phyloP scores from a whole-genome alignment of 768 basidiomycete genomes.

The Lactifluus piperatus region DNA sequence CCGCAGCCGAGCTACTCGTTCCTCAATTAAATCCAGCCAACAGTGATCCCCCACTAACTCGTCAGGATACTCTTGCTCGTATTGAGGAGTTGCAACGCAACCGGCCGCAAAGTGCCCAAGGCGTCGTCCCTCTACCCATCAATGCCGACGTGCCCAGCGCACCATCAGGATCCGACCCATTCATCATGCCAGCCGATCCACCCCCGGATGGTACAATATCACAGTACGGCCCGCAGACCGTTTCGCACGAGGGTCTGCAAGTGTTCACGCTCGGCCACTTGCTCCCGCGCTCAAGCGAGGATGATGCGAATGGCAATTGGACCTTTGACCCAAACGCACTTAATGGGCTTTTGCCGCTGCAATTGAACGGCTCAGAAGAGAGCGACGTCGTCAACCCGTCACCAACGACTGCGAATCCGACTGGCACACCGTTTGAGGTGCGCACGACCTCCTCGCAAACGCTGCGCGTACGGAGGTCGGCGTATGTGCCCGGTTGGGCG shows the following conservation, averaged over 20 bases:
- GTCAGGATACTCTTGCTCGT: conserved; percentile 42
- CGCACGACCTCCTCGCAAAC: conserved; percentile 31
- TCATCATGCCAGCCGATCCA: conserved; percentile 2
- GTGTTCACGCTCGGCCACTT: conserved; percentile 77
- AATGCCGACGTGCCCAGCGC: conserved; percentile 14
- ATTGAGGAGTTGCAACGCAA: conserved; percentile 43
- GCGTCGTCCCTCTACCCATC: conserved; percentile 1
- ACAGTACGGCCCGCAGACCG: conserved; percentile 21
- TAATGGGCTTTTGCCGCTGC: conserved; percentile 17
- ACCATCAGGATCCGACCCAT: conserved; percentile 12
- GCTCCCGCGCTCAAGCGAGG: conserved; percentile 45
- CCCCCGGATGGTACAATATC: background rate
- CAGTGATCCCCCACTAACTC: conserved; percentile 25
- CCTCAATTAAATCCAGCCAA: conserved; percentile 21
- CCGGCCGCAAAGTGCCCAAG: conserved; percentile 14
- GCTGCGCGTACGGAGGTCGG: conserved; percentile 62
- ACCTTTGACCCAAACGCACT: conserved; percentile 39
- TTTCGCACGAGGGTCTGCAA: conserved; percentile 56
- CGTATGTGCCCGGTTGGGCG: conserved; percentile 85
- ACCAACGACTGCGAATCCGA: background rate
- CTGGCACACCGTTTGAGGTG: conserved; percentile 15
- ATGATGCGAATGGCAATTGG: conserved; percentile 54
- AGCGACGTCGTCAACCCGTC: background rate
- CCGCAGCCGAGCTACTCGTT: conserved; percentile 26
- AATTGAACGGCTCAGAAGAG: conserved; percentile 1